These are phyloP conservation scores for Lavandula angustifolia DNA, from an alignment of 257 asterid species.

Conservation along the genomic window DNA sequence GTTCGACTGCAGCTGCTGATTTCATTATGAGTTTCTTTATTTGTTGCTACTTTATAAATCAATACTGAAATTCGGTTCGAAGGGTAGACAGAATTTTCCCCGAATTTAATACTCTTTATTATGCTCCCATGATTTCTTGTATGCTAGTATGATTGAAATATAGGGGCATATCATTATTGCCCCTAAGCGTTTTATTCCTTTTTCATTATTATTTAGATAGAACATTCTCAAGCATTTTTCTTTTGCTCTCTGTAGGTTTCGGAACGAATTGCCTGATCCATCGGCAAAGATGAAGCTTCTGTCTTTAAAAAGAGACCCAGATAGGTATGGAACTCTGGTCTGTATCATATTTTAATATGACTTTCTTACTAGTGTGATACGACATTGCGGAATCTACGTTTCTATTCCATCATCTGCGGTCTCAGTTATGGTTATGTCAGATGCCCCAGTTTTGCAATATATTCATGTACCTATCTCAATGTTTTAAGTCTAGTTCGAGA, in stretches of 20 bases:
- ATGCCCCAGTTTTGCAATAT: not conserved
- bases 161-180: not conserved
- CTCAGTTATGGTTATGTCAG: not conserved
- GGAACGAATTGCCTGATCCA: constrained; percentile 97
- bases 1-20: too few species aligned
- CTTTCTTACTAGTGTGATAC: not conserved
- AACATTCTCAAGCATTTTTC: constrained; percentile 25
- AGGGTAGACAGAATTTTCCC: too few species aligned
- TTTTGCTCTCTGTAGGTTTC: constrained; percentile 64
- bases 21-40: too few species aligned
- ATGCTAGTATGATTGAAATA: not conserved
- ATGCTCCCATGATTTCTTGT: too few species aligned
- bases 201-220: not conserved
- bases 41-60: too few species aligned
- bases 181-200: not conserved
- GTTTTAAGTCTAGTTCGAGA: too few species aligned
- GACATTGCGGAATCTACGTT: constrained; percentile 1
- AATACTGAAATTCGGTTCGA: too few species aligned
- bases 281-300: constrained; percentile 94
- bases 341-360: constrained; percentile 1
- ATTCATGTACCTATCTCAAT: not conserved
- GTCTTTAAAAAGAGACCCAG: constrained; percentile 73
- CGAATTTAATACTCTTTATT: too few species aligned
- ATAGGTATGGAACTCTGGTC: constrained; percentile 54
- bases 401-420: not conserved